phyloP scores from a whole-genome alignment of 2,329 filamentous ascomycete genomes.

The Penicillium sp. region DNA sequence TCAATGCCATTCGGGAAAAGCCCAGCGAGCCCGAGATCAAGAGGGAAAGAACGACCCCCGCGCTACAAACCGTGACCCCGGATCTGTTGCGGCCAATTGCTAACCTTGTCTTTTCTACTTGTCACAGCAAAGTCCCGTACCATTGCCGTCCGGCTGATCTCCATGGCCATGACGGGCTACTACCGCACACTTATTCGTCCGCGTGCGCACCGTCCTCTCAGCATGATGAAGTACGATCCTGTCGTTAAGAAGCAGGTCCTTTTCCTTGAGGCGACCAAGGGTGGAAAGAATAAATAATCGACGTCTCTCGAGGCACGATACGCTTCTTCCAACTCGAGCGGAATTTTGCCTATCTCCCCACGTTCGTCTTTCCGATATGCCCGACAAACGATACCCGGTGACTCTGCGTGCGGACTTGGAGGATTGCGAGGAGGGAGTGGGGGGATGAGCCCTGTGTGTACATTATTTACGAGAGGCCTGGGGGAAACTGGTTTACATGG shows the following conservation, averaged over 20 bases:
- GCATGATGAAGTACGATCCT: conserved; percentile 98
- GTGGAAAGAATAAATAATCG: conserved; percentile 51
- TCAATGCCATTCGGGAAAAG: background rate
- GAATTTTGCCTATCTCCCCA: background rate
- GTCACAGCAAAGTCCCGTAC: conserved; percentile 78
- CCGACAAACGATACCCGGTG: background rate
- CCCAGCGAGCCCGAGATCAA: background rate
- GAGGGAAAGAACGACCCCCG: background rate
- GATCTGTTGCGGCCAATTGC: background rate
- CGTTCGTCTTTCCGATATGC: background rate
- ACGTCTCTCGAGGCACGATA: background rate
- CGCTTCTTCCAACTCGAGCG: background rate
- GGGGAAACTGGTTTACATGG: background rate
- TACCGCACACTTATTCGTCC: conserved; percentile 88
- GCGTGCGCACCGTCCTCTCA: conserved; percentile 75
- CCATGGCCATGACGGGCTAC: conserved; percentile 98
- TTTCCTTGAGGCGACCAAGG: conserved; percentile 89
- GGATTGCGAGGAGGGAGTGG: conserved; percentile 7
- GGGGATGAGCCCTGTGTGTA: conserved; percentile 18
- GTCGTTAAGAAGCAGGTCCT: conserved; percentile 95
- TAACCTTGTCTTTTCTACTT: conserved; percentile 16
- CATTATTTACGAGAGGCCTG: conserved; percentile 23
- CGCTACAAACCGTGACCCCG: conserved; percentile 1
- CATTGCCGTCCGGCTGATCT: conserved; percentile 87
- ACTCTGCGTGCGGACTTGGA: background rate